Percentiles rank a stretch among this genome's conserved stretches.
These are phyloP conservation scores for Claviceps purpurea DNA, from an alignment of 2,329 filamentous ascomycete species.

Conservation along the genomic window DNA sequence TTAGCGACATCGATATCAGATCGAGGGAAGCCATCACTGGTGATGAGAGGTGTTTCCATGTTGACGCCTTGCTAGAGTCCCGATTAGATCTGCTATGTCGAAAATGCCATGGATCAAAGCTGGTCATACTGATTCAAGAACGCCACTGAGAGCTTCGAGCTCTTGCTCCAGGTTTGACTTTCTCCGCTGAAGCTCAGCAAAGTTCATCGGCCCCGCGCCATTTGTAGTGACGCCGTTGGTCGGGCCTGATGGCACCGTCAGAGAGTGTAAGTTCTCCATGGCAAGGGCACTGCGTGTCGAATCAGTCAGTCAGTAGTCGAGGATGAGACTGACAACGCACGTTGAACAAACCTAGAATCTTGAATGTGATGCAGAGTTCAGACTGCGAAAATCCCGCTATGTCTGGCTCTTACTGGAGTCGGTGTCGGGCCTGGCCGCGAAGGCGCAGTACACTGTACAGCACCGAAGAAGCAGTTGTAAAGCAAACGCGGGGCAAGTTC, in stretches of 20 bases:
- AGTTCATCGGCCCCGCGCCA: conserved; percentile 52
- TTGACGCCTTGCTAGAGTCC: conserved; percentile 65
- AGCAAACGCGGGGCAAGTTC: neutral
- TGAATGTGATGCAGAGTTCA: neutral
- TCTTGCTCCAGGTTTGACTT: conserved; percentile 80
- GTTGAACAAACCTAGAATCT: neutral
- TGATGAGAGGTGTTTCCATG: conserved; percentile 81
- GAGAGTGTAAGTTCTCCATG: conserved; percentile 46
- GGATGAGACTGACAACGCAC: neutral
- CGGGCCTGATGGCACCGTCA: conserved; percentile 58
- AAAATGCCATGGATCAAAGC: neutral
- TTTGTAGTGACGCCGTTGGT: conserved; percentile 47
- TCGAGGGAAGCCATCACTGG: conserved; percentile 81
- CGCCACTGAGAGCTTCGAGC: conserved; percentile 67
- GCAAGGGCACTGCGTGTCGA: neutral
- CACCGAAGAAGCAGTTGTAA: neutral
- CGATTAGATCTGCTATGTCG: conserved; percentile 10
- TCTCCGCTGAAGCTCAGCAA: conserved; percentile 68
- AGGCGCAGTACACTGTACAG: neutral
- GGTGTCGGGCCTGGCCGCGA: neutral
- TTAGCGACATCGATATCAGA: conserved; percentile 91
- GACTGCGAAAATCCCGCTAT: neutral
- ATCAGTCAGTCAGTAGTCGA: neutral
- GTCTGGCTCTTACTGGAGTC: neutral
- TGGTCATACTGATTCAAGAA: conserved; percentile 68